Percentiles rank a stretch among this genome's conserved stretches.
These are phyloP conservation scores for Podaxis pistillaris DNA, from an alignment of 768 basidiomycete species.

Conservation along the genomic window DNA sequence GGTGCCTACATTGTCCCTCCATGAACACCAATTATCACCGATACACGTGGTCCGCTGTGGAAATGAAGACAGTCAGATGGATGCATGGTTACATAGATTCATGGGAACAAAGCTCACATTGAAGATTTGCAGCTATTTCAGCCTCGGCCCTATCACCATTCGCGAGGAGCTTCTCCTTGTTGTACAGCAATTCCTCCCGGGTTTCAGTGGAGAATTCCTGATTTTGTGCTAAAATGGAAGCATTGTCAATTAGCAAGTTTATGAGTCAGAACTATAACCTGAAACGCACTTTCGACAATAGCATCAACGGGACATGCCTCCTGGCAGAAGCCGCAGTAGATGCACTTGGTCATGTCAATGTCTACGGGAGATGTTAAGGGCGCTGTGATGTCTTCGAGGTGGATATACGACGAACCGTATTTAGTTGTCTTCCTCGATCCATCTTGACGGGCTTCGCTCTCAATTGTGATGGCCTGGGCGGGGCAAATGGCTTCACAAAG, in stretches of 20 bases:
- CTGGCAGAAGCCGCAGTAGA: constrained; percentile 99
- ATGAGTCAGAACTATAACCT: constrained; percentile 1
- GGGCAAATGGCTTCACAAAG: constrained; percentile 99
- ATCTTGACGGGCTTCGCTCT: constrained; percentile 94
- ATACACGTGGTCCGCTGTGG: constrained; percentile 82
- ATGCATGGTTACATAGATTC: constrained; percentile 13
- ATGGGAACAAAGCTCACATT: constrained; percentile 45
- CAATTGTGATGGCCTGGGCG: constrained; percentile 98
- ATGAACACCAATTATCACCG: constrained; percentile 43
- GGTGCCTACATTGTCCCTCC: constrained; percentile 6
- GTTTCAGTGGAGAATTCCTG: constrained; percentile 98
- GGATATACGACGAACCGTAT: constrained; percentile 64
- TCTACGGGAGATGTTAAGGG: constrained; percentile 43
- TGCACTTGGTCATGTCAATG: constrained; percentile 99
- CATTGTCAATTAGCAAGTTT: constrained; percentile 7
- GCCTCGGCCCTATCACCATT: constrained; percentile 97
- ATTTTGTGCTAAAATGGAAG: constrained; percentile 74
- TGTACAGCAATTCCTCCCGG: constrained; percentile 96
- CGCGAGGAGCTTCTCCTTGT: constrained; percentile 97
- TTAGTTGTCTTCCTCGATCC: constrained; percentile 96
- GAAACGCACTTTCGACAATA: constrained; percentile 90
- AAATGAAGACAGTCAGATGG: constrained; percentile 24
- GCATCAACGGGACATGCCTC: constrained; percentile 99
- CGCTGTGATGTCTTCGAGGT: constrained; percentile 8
- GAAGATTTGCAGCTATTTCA: constrained; percentile 93